A percentile compares a stretch with the other conserved stretches of the same genome.
Conservation (phyloP, 1,284 basidiomycete genomes). For the Malassezia pachydermatis region DNA sequence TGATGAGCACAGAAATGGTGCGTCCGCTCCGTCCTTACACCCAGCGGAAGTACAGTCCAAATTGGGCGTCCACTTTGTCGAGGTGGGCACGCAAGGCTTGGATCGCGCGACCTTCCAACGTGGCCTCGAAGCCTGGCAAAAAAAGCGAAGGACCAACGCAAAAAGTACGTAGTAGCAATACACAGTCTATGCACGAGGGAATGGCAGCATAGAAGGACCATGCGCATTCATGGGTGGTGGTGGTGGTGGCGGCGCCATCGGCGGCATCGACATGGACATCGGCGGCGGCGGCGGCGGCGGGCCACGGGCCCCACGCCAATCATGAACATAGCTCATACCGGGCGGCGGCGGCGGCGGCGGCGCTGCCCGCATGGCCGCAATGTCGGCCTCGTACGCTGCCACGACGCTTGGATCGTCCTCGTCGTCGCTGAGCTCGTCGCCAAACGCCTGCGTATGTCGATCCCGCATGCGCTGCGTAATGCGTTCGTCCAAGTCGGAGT, state of each 20-base stretch:
- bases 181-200: conserved; percentile 9
- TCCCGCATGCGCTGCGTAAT: conserved; percentile 40
- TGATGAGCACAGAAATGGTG: conserved; percentile 36
- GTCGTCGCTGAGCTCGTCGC: conserved; percentile 41
- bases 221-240: no score
- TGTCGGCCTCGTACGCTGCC: conserved; percentile 11
- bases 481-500: conserved; percentile 48
- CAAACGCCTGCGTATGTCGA: conserved; percentile 32
- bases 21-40: neutral
- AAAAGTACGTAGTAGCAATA: neutral
- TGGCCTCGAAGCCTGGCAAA: conserved; percentile 31
- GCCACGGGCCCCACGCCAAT: conserved; percentile 7
- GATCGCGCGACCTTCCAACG: conserved; percentile 33
- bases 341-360: neutral
- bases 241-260: no score
- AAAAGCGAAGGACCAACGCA: neutral
- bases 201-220: conserved; percentile 9
- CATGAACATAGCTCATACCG: conserved; percentile 3
- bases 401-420: conserved; percentile 10
- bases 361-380: conserved; percentile 9
- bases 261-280: neutral
- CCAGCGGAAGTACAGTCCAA: conserved; percentile 34
- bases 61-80: conserved; percentile 43
- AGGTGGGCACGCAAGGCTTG: conserved; percentile 32
- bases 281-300: conserved; percentile 4